These are phyloP conservation scores for Nitzschia putrida DNA, from an alignment of 108 stramenopile genomes.

Conservation along the genomic window DNA sequence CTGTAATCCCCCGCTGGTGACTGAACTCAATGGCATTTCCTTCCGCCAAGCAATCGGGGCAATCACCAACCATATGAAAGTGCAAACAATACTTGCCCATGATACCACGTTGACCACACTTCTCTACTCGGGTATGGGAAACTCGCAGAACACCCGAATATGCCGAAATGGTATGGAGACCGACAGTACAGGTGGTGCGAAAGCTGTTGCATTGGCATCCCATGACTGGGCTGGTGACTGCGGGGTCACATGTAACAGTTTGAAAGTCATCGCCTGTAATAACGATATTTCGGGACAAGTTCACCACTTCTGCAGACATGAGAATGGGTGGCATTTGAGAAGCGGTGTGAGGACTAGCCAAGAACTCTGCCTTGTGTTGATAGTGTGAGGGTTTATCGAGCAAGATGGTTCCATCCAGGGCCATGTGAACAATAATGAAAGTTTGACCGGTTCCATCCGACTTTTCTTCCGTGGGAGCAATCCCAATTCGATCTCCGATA, in stretches of 20 bases:
- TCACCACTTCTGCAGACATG: slow-evolving; percentile 59
- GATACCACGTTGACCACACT: slow-evolving; percentile 63
- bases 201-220: slow-evolving; percentile 51
- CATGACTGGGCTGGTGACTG: slow-evolving; percentile 37
- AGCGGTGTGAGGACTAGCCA: neutral
- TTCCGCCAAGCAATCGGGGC: slow-evolving; percentile 50
- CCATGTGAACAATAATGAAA: slow-evolving; percentile 42
- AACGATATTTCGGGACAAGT: slow-evolving; percentile 54
- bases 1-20: slow-evolving; percentile 64
- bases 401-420: slow-evolving; percentile 36
- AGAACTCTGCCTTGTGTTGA: slow-evolving; percentile 43
- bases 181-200: slow-evolving; percentile 55
- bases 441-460: slow-evolving; percentile 48
- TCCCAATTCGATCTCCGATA: slow-evolving; percentile 59
- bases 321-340: slow-evolving; percentile 24
- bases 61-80: slow-evolving; percentile 51
- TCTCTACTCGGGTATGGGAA: slow-evolving; percentile 50
- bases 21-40: slow-evolving; percentile 58
- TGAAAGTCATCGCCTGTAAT: slow-evolving; percentile 65
- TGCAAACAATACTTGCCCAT: slow-evolving; percentile 60
- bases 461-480: slow-evolving; percentile 46
- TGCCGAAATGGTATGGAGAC: slow-evolving; percentile 49
- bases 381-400: slow-evolving; percentile 32
- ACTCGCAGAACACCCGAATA: slow-evolving; percentile 37
- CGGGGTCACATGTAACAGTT: slow-evolving; percentile 48